Base-by-base conservation (phyloP, 306 rosid species). In the Medicago lupulina region DNA sequence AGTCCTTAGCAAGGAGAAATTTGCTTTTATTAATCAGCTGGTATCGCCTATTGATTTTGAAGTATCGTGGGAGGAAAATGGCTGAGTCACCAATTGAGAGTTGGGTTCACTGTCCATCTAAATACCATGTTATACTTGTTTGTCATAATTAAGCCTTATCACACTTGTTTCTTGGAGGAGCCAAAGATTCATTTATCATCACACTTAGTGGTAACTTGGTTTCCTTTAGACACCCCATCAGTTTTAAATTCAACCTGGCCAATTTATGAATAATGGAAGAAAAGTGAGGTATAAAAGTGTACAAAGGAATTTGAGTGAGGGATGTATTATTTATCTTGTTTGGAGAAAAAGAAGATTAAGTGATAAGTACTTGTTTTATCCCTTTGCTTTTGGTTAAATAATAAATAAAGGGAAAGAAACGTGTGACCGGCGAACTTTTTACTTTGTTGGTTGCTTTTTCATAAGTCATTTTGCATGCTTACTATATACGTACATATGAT, bases 361-460 rank as follows among this genome's bases (percentile, higher is more conserved):
- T 46, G 66, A 71, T 31, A 82, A 64, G 63, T 28, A 47, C 19
- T 13, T 28, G 16, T 67, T 51, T 55, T 25, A 28, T 14, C 73
- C 65, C 67, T 8, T 53, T 43, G 70, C 41, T 71, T 54, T 71
- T 71, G 70, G 11, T 44, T 19, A 34, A 11, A 51, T 28, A n/a
- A 70, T 40, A 39, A 14, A 14, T 19, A 38, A 25, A 57, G 15
- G 63, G 70, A 74, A 74, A 25, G 31, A 70, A 59, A 69, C 39
- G 7, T 43, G 50, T 59, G 72, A 16, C 31, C 5, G 1, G 31
- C 40, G 74, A 77, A 58, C 76, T 67, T 9, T 49, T 67, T 53
- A 23, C 34, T 67, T 19, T 50, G 38, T 49, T 63, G 47, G 39
- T 68, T 47, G n/a, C 74, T 36, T 55, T 69, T 79, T 79, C 57